Conservation (phyloP, 2,329 filamentous ascomycete species). For the Rhytidhysteron rufulum region DNA sequence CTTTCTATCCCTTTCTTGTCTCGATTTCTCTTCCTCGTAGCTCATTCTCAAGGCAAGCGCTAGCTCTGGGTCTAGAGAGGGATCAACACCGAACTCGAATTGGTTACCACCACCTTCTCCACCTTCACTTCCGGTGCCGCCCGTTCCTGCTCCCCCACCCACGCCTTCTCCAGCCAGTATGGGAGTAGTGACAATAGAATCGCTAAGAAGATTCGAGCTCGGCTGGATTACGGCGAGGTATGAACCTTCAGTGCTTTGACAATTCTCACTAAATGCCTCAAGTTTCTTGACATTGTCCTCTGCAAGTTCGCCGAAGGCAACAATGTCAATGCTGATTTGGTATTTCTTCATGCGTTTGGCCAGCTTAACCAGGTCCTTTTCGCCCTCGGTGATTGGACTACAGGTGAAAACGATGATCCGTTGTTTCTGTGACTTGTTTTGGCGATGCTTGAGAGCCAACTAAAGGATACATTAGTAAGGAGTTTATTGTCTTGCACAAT, state of each 20-base stretch:
- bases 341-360: slow-evolving; percentile 99
- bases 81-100: slow-evolving; percentile 88
- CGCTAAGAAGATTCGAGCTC: slow-evolving; percentile 85
- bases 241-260: slow-evolving; percentile 85
- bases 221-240: slow-evolving; percentile 88
- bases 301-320: slow-evolving; percentile 90
- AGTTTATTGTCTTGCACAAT: not conserved
- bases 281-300: slow-evolving; percentile 87
- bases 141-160: slow-evolving; percentile 53
- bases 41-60: slow-evolving; percentile 94
- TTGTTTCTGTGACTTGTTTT: slow-evolving; percentile 95
- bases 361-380: slow-evolving; percentile 82
- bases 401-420: slow-evolving; percentile 97
- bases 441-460: slow-evolving; percentile 95
- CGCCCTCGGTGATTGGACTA: slow-evolving; percentile 83
- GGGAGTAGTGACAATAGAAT: slow-evolving; percentile 83
- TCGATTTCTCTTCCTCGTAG: slow-evolving; percentile 95
- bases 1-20: slow-evolving; percentile 80
- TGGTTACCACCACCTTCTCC: slow-evolving; percentile 55
- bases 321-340: slow-evolving; percentile 88
- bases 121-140: slow-evolving; percentile 49
- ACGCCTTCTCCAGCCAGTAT: slow-evolving; percentile 82
- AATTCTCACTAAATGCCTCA: slow-evolving; percentile 85
- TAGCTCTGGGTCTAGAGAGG: slow-evolving; percentile 85
- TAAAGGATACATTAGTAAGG: slow-evolving; percentile 38